These are phyloP conservation scores for Syzygium oleosum DNA, from an alignment of 345 rosid genomes.

Conservation along the genomic window DNA sequence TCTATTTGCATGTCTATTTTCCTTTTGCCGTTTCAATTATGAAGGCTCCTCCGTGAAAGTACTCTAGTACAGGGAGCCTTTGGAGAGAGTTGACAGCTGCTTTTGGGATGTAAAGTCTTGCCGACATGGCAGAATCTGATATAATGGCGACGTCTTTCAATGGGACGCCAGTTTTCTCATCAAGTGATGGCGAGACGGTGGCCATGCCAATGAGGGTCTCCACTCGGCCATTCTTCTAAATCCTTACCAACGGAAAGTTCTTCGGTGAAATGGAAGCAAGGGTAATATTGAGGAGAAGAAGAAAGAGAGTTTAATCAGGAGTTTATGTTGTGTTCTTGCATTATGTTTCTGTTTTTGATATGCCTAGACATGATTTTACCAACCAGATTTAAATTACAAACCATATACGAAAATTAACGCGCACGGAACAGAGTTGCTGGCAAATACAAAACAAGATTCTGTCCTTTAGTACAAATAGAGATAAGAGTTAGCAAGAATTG, in stretches of 20 bases:
- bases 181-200: constrained; percentile 7
- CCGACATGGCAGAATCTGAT: constrained; percentile 9
- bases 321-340: background rate
- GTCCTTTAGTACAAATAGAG: background rate
- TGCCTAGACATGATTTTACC: background rate
- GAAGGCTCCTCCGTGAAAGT: no score
- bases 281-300: background rate
- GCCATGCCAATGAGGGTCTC: constrained; percentile 21
- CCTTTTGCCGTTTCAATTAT: no score
- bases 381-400: background rate
- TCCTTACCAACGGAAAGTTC: constrained; percentile 2
- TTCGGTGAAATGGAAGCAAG: background rate
- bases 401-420: background rate
- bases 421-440: background rate
- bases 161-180: constrained; percentile 8
- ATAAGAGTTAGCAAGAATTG: background rate
- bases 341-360: background rate
- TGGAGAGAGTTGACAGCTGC: background rate
- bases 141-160: constrained; percentile 15
- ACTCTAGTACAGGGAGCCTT: constrained; percentile 18
- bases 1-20: no score
- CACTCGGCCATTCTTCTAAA: constrained; percentile 19
- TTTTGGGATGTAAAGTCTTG: constrained; percentile 21
- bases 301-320: background rate
- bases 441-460: background rate